Evolutionary conservation across 2,329 filamentous ascomycete genomes (phyloP).

Genomic region (Sporothrix brasiliensis): DNA sequence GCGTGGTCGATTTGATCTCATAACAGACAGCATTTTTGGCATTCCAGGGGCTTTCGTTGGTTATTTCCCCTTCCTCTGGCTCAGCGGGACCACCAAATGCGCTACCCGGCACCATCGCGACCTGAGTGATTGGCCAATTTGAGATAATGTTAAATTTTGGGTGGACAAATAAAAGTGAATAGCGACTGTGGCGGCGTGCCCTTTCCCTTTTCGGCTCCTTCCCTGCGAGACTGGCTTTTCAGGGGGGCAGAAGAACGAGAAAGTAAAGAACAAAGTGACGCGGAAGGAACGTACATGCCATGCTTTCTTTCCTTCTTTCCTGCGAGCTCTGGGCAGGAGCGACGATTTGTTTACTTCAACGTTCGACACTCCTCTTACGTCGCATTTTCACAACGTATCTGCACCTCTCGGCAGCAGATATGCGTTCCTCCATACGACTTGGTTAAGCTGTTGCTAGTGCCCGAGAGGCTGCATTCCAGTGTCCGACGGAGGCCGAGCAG

Average conservation of each 20-base stretch:
- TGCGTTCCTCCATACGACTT: not conserved
- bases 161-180: not conserved
- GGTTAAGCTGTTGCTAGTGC: conserved; percentile 19
- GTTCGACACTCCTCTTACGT: conserved; percentile 9
- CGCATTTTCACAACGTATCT: not conserved
- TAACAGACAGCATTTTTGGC: not conserved
- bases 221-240: not conserved
- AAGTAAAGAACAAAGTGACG: not conserved
- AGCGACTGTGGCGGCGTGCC: not conserved
- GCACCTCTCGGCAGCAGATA: not conserved
- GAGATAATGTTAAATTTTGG: conserved; percentile 4
- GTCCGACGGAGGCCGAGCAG: too few species aligned
- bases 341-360: conserved; percentile 2
- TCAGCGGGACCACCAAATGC: not conserved
- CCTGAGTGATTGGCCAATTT: conserved; percentile 1
- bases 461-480: conserved; percentile 15
- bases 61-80: conserved; percentile 11
- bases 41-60: not conserved
- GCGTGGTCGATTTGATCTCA: conserved; percentile 11
- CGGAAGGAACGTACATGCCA: not conserved
- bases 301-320: too few species aligned
- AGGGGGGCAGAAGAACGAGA: not conserved
- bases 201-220: conserved; percentile 3
- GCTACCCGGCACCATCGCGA: conserved; percentile 1
- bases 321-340: not conserved